Base-by-base conservation (phyloP, 2,329 filamentous ascomycete genomes). In the Aspergillus japonicus region DNA sequence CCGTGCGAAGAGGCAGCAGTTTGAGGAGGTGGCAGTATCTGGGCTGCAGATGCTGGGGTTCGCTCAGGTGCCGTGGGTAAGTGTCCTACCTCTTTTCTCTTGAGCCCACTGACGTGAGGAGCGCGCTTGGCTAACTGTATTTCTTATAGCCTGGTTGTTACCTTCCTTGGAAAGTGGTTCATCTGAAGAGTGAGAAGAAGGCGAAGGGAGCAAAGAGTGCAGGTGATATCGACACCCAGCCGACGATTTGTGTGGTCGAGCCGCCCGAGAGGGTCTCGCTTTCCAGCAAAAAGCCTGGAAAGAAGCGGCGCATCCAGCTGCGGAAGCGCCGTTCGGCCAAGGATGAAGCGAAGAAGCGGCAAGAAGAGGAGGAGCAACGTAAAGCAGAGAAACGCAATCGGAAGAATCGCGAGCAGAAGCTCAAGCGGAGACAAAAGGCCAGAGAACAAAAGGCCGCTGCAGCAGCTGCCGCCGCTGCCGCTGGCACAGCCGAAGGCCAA, bases 261-360 rank as follows among this genome's bases (percentile, higher is more conserved):
- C 65, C 59, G 2, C 42, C 65, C 14, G 62, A 66, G 24, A 70
- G 66, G 52, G 66, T 65, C 2, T 72, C 73, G 2, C 69, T 69
- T 54, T 70, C 73, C 5, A 68, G 68, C 44, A 78, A 74, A 58
- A 79, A 78, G 64, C 76, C 77, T 0, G 77, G 77, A 10, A 79
- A 79, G 60, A 79, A 78, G 66, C 69, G 76, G 2, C 75, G 77
- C 10, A 68, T 78, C 12, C 69, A 76, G 24, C 58, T 78, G 35
- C 76, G 77, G 47, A 78, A 76, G 62, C 68, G 69, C 5, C 59
- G 65, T 4, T 66, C 65, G 1, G 68, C 68, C 6, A 72, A 71
- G 7, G 63, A 71, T 50, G 63, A 62, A 49, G 72, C 73, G 2
- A 75, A 75, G 54, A 66, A 72, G 59, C 66, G 60, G 0, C 75